Conservation (phyloP, 208 protist species). For the Sergeia podlipaevii region DNA sequence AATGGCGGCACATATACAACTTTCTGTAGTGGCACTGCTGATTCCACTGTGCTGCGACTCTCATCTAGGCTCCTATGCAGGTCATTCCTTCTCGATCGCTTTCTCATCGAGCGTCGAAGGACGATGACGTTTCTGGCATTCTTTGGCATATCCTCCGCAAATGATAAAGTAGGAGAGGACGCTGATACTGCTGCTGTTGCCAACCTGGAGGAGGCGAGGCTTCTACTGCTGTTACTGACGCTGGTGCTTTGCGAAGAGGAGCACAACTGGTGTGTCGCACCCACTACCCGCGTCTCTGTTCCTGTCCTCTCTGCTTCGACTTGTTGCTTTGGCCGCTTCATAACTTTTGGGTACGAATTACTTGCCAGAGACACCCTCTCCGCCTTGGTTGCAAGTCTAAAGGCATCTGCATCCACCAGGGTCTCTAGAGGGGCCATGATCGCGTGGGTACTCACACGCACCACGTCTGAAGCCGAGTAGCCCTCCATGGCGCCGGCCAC, state of each 20-base stretch:
- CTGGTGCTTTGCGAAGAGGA: neutral
- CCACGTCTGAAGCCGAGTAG: constrained; percentile 93
- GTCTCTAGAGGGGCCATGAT: constrained; percentile 91
- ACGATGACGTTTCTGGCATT: too few relatives aligned
- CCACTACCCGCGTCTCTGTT: neutral
- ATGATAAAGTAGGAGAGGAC: too few relatives aligned
- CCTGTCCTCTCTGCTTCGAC: neutral
- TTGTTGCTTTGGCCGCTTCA: too few relatives aligned
- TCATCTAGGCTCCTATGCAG: too few relatives aligned
- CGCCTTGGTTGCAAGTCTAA: constrained; percentile 18
- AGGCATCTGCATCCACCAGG: constrained; percentile 72
- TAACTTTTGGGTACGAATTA: too few relatives aligned
- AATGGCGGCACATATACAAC: constrained; percentile 26
- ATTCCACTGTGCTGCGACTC: constrained; percentile 17
- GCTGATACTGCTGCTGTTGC: constrained; percentile 7
- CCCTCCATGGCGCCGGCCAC: constrained; percentile 50
- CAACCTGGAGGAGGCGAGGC: constrained; percentile 11
- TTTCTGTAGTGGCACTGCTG: too few relatives aligned
- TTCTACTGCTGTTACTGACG: constrained; percentile 18
- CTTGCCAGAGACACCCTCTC: neutral
- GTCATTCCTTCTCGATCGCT: too few relatives aligned
- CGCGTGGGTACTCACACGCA: constrained; percentile 85
- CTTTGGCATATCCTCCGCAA: too few relatives aligned
- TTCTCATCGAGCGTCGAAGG: too few relatives aligned
- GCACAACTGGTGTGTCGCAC: neutral